These are phyloP conservation scores for Casuarina cunninghamiana DNA, from an alignment of 306 rosid species.

Conservation along the genomic window DNA sequence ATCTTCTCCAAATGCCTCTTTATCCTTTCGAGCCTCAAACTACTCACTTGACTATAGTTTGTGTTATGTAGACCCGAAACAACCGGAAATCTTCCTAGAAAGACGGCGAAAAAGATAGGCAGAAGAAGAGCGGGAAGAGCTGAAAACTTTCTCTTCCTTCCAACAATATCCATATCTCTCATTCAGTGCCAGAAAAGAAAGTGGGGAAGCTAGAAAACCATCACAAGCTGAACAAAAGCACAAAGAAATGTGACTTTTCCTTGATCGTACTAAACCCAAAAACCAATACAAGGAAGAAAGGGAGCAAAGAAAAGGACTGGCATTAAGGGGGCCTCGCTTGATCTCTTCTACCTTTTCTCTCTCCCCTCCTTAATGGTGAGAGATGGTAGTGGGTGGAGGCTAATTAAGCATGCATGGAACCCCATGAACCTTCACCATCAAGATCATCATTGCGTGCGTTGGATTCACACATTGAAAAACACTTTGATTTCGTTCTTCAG, in stretches of 20 bases:
- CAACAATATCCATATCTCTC: slow-evolving; percentile 30
- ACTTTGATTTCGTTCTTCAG: slow-evolving; percentile 2
- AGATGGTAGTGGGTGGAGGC: slow-evolving; percentile 65
- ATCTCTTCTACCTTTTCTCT: slow-evolving; percentile 20
- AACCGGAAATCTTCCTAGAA: slow-evolving; percentile 29
- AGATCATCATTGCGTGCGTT: slow-evolving; percentile 79
- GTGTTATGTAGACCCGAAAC: slow-evolving; percentile 59
- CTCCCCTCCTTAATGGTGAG: slow-evolving; percentile 54
- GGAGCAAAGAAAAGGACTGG: slow-evolving; percentile 31
- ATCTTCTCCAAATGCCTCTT: slow-evolving; percentile 72
- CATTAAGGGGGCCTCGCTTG: background rate
- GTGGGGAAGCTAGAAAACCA: background rate
- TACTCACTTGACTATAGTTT: slow-evolving; percentile 47
- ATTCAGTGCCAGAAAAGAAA: slow-evolving; percentile 39
- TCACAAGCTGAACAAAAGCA: background rate
- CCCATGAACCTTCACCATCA: slow-evolving; percentile 51
- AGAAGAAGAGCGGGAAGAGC: slow-evolving; percentile 30
- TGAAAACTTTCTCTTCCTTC: slow-evolving; percentile 29
- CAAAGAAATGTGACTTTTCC: background rate
- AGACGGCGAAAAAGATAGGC: slow-evolving; percentile 23
- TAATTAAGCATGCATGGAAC: slow-evolving; percentile 45
- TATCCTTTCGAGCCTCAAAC: slow-evolving; percentile 75
- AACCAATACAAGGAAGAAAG: slow-evolving; percentile 32
- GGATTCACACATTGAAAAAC: slow-evolving; percentile 50
- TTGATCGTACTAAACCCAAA: slow-evolving; percentile 23